These are phyloP conservation scores for Aureobasidium leucospermi DNA, from an alignment of 2,329 filamentous ascomycete genomes.

Conservation along the genomic window DNA sequence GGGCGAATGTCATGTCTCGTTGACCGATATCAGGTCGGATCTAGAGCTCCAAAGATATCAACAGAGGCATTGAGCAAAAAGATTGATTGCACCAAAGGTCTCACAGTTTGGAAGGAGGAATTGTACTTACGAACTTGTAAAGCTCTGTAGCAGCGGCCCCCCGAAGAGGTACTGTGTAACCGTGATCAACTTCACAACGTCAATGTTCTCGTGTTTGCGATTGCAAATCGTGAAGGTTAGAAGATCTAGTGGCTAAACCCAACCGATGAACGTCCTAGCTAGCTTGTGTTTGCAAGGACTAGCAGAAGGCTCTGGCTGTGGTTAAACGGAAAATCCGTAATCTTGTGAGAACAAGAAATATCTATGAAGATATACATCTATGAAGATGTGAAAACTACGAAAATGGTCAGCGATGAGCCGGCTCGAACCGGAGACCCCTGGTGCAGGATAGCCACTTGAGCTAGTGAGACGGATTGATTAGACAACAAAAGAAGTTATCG, in stretches of 20 bases:
- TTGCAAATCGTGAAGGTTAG: neutral
- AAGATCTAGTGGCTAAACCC: neutral
- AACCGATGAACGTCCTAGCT: neutral
- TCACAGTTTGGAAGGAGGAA: neutral
- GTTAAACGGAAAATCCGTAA: no score
- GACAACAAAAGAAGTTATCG: neutral
- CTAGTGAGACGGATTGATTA: neutral
- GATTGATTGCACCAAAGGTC: neutral
- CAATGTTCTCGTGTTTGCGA: neutral
- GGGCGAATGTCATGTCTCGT: neutral
- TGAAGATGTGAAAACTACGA: neutral
- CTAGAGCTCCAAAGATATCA: no score
- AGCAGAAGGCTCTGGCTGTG: neutral
- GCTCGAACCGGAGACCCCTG: neutral
- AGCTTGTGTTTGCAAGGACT: neutral
- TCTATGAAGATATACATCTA: neutral
- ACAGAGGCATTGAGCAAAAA: neutral
- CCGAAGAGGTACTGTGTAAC: neutral
- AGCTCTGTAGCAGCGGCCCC: neutral
- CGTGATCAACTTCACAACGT: neutral
- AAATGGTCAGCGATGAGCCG: neutral
- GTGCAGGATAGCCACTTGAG: neutral
- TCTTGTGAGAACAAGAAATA: no score
- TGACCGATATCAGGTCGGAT: neutral
- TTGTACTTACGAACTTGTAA: neutral